Evolutionary conservation across 805 yeast genomes (phyloP), one percentile per base, ranked within the genome.

Genomic region (Metschnikowia aberdeeniae): DNA sequence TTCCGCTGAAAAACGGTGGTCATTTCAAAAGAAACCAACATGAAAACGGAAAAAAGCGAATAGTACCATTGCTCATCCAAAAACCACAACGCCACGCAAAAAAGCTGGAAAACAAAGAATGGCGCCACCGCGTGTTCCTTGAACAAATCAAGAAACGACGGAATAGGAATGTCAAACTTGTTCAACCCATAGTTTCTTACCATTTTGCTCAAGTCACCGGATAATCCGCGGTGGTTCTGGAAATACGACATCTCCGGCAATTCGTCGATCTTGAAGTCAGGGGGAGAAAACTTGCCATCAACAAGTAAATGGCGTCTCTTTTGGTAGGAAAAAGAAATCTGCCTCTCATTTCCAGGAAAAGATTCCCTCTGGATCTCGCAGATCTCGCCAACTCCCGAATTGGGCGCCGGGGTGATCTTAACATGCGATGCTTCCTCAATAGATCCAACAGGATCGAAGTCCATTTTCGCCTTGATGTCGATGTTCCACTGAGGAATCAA

Each of bases 111-210:
- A 22, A 93, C 96, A 58, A 93, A 93, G 64, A 93, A 88, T 10
- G 99, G 99, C 11, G 99, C 98, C 33, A 93, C 90, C 9, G 98
- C 98, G 63, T 93, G 99, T 67, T 93, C 98, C 61, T 88, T 84
- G 73, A 93, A 93, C 58, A 93, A 74, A 65, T 92, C 98, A 45
- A 77, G 52, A 57, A 93, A 92, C 0, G 96, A 80, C 41, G 99
- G 99, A 44, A 93, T 78, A 27, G 99, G 99, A 54, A 93, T 92
- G 61, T 93, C 99, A 61, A 93, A 93, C 54, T 77, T 77, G 70
- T 93, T 93, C 53, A 75, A 74, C 43, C 99, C 99, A 62, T 84
- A 93, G 47, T 78, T 68, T 59, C 89, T 79, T 36, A 57, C 54
- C 32, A 70, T 55, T 27, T 66, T 68, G 11, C 64, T 72, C 54